Percentiles rank a stretch among this genome's conserved stretches.
Conservation (phyloP, 805 yeast species). For the Naumovozyma baii region DNA sequence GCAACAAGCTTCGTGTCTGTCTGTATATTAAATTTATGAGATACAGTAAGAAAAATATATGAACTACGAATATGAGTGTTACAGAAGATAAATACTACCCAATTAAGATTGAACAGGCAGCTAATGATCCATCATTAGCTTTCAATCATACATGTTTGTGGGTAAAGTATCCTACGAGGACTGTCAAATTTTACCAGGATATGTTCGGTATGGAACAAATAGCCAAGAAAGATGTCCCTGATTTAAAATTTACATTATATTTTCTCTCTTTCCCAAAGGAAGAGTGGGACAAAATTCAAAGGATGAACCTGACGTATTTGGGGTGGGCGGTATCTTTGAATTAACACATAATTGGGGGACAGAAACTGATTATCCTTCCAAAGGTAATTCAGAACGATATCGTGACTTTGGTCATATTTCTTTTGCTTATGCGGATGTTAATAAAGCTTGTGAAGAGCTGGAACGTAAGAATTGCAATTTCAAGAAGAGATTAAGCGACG, state of each 20-base stretch:
- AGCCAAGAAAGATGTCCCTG: slow-evolving; percentile 42
- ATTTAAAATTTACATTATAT: slow-evolving; percentile 53
- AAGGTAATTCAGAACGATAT: slow-evolving; percentile 67
- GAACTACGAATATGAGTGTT: too few species aligned
- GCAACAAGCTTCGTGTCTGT: too few species aligned
- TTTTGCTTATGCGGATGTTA: slow-evolving; percentile 74
- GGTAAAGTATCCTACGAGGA: slow-evolving; percentile 66
- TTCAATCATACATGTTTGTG: slow-evolving; percentile 70
- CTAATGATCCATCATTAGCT: slow-evolving; percentile 22
- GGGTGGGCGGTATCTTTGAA: slow-evolving; percentile 59
- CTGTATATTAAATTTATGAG: too few species aligned
- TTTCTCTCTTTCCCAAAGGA: slow-evolving; percentile 43
- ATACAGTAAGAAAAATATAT: too few species aligned
- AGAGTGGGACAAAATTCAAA: slow-evolving; percentile 31
- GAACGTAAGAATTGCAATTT: slow-evolving; percentile 57
- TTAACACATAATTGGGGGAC: slow-evolving; percentile 74
- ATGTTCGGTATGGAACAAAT: slow-evolving; percentile 66
- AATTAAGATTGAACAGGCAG: slow-evolving; percentile 7
- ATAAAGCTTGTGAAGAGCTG: slow-evolving; percentile 46
- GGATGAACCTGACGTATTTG: slow-evolving; percentile 28
- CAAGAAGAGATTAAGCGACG: slow-evolving; percentile 78
- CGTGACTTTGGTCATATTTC: slow-evolving; percentile 95
- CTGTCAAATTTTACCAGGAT: slow-evolving; percentile 63
- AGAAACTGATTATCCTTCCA: slow-evolving; percentile 46
- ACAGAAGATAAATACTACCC: not conserved